Conservation (phyloP, 108 stramenopile species). For the Hondaea fermentalgiana region DNA sequence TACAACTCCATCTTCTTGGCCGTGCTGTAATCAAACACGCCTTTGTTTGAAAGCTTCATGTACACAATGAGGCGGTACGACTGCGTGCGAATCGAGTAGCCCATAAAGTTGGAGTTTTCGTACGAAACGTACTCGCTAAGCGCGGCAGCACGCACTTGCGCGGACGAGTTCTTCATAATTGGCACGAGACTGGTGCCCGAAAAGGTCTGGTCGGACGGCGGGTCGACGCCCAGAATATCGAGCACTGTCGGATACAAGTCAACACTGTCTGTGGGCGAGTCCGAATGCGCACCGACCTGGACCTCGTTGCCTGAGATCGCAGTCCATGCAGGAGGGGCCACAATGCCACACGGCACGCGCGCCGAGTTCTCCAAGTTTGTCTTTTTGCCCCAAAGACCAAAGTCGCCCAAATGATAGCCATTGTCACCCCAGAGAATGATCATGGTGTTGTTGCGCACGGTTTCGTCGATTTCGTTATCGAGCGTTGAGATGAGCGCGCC, state of each 20-base stretch:
- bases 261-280: neutral
- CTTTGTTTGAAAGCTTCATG: neutral
- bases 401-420: neutral
- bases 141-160: neutral
- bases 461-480: neutral
- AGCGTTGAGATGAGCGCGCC: neutral
- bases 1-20: neutral
- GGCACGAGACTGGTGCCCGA: neutral
- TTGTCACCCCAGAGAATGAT: neutral
- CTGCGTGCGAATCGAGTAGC: constrained; percentile 1
- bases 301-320: neutral
- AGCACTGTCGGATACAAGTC: neutral
- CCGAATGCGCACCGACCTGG: neutral
- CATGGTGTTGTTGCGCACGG: neutral
- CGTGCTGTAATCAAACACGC: neutral
- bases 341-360: neutral
- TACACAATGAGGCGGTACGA: neutral
- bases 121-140: neutral
- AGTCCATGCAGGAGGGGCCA: neutral
- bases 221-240: neutral
- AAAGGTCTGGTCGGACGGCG: neutral
- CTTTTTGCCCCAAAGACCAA: neutral
- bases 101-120: neutral
- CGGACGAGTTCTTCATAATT: neutral
- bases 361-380: neutral